Base-by-base conservation (phyloP, 352 stramenopile species). In the Globisporangium uncinulatum region DNA sequence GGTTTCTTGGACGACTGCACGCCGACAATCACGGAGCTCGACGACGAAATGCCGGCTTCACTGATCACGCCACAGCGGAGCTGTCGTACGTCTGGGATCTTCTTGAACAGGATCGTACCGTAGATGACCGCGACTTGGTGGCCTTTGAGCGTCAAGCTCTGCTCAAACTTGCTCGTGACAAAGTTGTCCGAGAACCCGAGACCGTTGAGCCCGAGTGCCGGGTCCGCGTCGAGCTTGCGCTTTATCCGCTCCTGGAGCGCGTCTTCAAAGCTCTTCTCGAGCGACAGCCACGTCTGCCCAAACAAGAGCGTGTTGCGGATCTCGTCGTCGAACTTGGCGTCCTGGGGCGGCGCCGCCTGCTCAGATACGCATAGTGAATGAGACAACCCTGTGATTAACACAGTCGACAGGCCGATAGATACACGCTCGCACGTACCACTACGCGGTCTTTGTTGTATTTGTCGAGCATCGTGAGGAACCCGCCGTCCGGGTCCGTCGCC, bases 191-290 rank as follows among this genome's bases (percentile, higher is more conserved):
- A 71, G 56, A 89, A 82, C 1, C 78, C 77, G 10, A 88, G 52
- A 21, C 71, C 74, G 55, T 89, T 79, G 54, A 79, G 65, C 21
- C 71, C 61, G 0, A 62, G 29, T 17, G 52, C 63, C 2, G 77
- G 50, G 45, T 87, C 72, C 6, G 71, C 55, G 48, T 91, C 83
- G 36, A 77, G 70, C 42, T 78, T 84, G 56, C 87, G 88, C 59
- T 91, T 92, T 54, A 94, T 83, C 37, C 84, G 75, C 54, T 95
- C 86, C 59, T 94, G 86, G 3, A 95, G 66, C 0, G 84, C 86
- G 60, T 95, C 86, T 75, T 95, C 86, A 61, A 93, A 95, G 41
- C 84, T 87, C 57, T 95, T 95, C 61, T 95, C 86, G 34, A 94
- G 60, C 43, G 86, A 94, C 9, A 95, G 62, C 86, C 86, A 95